Percentiles rank a stretch among this genome's conserved stretches.
Conservation (phyloP, 805 yeast species). For the Starmerella tilneyi region DNA sequence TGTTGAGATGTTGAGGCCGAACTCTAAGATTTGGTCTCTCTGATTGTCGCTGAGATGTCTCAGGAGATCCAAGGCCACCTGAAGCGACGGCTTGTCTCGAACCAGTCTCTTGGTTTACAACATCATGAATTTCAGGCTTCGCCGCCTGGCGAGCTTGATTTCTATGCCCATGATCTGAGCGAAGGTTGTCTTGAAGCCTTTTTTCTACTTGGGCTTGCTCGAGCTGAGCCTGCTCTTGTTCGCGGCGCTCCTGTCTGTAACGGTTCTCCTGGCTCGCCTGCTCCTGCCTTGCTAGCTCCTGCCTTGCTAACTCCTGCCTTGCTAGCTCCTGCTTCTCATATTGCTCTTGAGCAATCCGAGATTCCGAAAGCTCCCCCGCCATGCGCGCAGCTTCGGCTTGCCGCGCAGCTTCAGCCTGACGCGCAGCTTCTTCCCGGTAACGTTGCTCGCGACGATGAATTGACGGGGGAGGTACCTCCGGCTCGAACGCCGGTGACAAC, state of each 20-base stretch:
- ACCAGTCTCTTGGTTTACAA: background rate
- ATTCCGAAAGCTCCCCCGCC: background rate
- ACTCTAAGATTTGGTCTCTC: background rate
- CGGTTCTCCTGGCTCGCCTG: background rate
- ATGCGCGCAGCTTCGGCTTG: background rate
- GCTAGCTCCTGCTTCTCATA: background rate
- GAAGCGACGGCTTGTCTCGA: background rate
- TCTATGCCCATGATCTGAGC: too few relatives aligned
- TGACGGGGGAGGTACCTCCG: background rate
- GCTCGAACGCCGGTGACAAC: background rate
- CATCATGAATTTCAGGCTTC: background rate
- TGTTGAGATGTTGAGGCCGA: background rate
- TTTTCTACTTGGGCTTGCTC: background rate
- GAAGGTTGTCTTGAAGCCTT: background rate
- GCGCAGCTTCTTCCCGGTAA: slow-evolving; percentile 1
- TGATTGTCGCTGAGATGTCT: background rate
- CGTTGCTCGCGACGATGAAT: background rate
- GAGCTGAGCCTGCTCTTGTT: background rate
- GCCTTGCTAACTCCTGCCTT: background rate
- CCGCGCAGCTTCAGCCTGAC: slow-evolving; percentile 4
- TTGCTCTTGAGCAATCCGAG: slow-evolving; percentile 4
- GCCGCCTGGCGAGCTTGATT: background rate
- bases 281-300: slow-evolving; percentile 1
- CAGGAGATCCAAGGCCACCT: too few relatives aligned
- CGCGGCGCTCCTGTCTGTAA: background rate